These are phyloP conservation scores for Wickerhamomyces chambardii DNA, from an alignment of 805 yeast species.

Conservation along the genomic window DNA sequence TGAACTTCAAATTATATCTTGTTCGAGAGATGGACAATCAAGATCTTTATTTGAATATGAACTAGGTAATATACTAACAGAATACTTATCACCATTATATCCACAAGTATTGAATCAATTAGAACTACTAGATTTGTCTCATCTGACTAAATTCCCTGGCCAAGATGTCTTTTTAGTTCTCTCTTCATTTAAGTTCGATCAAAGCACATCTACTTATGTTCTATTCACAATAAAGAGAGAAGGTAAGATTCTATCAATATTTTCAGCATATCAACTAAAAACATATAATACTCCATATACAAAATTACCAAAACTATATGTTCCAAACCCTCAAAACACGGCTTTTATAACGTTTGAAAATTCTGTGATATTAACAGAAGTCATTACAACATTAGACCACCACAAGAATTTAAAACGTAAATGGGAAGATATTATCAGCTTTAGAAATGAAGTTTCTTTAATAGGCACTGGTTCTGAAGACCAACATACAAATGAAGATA, in stretches of 20 bases:
- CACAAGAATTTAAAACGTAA: constrained; percentile 28
- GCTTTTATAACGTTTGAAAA: constrained; percentile 53
- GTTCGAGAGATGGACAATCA: constrained; percentile 34
- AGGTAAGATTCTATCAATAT: constrained; percentile 39
- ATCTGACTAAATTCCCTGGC: constrained; percentile 26
- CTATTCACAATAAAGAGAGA: constrained; percentile 46
- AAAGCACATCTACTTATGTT: constrained; percentile 24
- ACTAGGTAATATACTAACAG: constrained; percentile 25
- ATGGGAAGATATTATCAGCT: constrained; percentile 77
- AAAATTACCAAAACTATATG: constrained; percentile 36
- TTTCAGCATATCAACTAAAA: constrained; percentile 60
- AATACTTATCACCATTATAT: constrained; percentile 35
- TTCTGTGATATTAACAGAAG: constrained; percentile 59
- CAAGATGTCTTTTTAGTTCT: constrained; percentile 38
- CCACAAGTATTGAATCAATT: constrained; percentile 44
- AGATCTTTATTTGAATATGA: constrained; percentile 26
- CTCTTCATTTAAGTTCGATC: constrained; percentile 30
- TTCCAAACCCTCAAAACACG: constrained; percentile 50
- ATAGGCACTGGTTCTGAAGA: constrained; percentile 54
- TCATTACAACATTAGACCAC: constrained; percentile 28
- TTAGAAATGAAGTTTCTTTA: constrained; percentile 42
- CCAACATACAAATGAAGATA: constrained; percentile 13
- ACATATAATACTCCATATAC: constrained; percentile 26
- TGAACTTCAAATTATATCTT: constrained; percentile 37
- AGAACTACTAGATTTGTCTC: constrained; percentile 53